Evolutionary conservation across 352 stramenopile species (phyloP).

Genomic region (Phytophthora chlamydospora): DNA sequence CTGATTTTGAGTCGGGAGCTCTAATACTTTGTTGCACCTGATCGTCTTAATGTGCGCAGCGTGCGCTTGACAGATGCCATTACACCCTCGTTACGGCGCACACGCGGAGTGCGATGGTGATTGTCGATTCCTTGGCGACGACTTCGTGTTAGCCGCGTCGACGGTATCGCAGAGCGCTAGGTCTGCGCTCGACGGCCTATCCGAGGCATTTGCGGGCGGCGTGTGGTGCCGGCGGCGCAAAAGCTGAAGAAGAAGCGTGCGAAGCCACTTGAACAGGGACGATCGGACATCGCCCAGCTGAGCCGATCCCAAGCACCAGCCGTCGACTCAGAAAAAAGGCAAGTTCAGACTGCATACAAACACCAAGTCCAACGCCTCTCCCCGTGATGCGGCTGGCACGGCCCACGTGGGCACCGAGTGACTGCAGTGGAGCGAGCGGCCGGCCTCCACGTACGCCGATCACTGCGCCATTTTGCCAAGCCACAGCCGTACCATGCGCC

Average conservation of each 20-base stretch:
- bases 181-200: neutral
- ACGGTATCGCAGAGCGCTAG: neutral
- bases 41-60: constrained; percentile 11
- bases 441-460: constrained; percentile 11
- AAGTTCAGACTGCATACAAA: too few relatives aligned
- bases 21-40: constrained; percentile 8
- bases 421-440: constrained; percentile 11
- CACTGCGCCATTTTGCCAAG: constrained; percentile 24
- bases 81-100: neutral
- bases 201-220: constrained; percentile 3
- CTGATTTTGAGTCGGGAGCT: constrained; percentile 1
- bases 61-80: constrained; percentile 17
- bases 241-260: neutral
- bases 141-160: constrained; percentile 5
- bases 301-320: constrained; percentile 24
- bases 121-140: constrained; percentile 16
- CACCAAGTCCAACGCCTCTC: constrained; percentile 3
- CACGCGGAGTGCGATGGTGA: constrained; percentile 2
- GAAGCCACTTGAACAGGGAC: constrained; percentile 4
- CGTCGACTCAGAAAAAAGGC: constrained; percentile 2
- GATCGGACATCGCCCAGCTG: constrained; percentile 4
- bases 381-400: constrained; percentile 22
- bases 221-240: neutral
- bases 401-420: constrained; percentile 7
- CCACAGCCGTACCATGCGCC: constrained; percentile 28